Evolutionary conservation across 2,329 filamentous ascomycete genomes (phyloP).

Genomic region (Colletotrichum sp.): DNA sequence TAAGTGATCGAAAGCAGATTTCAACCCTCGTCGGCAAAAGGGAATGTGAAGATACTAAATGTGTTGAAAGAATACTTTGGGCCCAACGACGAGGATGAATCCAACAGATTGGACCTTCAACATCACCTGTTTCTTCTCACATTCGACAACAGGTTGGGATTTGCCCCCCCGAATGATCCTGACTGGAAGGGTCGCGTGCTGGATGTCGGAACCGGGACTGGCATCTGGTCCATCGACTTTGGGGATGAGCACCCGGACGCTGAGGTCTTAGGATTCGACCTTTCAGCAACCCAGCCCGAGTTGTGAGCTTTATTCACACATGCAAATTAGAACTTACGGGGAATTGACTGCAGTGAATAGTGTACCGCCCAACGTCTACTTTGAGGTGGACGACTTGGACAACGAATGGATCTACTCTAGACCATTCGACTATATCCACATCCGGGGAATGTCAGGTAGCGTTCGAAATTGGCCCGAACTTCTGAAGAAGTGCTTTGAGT

Average conservation of each 20-base stretch:
- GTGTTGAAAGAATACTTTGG: neutral
- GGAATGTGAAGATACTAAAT: neutral
- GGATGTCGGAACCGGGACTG: conserved; percentile 36
- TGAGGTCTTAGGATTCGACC: conserved; percentile 41
- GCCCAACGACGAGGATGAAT: conserved; percentile 26
- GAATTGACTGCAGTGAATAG: neutral
- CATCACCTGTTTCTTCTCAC: conserved; percentile 38
- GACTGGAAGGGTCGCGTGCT: conserved; percentile 25
- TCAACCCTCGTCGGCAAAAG: no score
- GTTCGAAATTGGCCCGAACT: conserved; percentile 21
- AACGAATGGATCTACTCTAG: conserved; percentile 33
- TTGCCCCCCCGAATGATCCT: conserved; percentile 25
- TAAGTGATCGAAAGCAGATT: neutral
- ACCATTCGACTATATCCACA: conserved; percentile 39
- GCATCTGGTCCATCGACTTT: conserved; percentile 36
- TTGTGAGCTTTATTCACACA: conserved; percentile 27
- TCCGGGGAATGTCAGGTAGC: conserved; percentile 32
- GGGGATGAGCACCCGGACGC: conserved; percentile 33
- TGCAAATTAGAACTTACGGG: neutral
- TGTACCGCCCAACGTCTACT: conserved; percentile 48
- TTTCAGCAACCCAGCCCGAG: conserved; percentile 43
- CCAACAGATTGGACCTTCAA: conserved; percentile 37
- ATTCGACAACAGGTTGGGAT: conserved; percentile 31
- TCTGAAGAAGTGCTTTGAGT: neutral
- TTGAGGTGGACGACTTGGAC: conserved; percentile 42